Conservation (phyloP, 2,329 filamentous ascomycete genomes). For the Ceratocystis ficicola region DNA sequence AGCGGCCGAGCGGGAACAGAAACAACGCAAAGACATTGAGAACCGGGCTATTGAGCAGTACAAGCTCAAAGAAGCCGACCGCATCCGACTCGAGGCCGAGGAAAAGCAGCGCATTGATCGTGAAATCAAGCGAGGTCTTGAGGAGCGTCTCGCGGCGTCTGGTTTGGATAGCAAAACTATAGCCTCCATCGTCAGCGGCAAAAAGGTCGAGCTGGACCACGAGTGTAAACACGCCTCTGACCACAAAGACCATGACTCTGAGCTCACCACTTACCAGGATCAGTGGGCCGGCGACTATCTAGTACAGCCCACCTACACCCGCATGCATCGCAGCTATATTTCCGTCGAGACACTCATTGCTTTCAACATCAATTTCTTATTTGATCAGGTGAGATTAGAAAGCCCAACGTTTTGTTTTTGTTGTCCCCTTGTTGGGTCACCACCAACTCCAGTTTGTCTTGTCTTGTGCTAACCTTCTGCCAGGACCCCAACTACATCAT, state of each 20-base stretch:
- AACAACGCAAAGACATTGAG: constrained; percentile 36
- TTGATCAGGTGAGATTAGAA: constrained; percentile 44
- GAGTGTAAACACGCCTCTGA: constrained; percentile 1
- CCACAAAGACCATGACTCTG: neutral
- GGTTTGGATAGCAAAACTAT: constrained; percentile 49
- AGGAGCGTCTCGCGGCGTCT: constrained; percentile 46
- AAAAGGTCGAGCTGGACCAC: constrained; percentile 29
- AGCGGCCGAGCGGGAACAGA: constrained; percentile 35
- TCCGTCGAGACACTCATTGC: constrained; percentile 48
- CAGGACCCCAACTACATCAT: constrained; percentile 57
- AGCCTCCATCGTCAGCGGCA: constrained; percentile 45
- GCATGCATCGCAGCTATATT: constrained; percentile 49
- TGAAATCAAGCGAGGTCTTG: constrained; percentile 44
- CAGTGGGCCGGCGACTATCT: neutral
- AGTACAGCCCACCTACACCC: constrained; percentile 43
- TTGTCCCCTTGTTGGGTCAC: neutral
- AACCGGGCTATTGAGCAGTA: constrained; percentile 42
- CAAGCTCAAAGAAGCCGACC: constrained; percentile 39
- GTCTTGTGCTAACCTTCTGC: too few relatives aligned
- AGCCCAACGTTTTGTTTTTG: neutral
- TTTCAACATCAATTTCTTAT: constrained; percentile 46
- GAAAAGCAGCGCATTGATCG: constrained; percentile 39
- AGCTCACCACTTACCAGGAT: neutral
- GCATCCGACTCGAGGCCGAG: constrained; percentile 36
- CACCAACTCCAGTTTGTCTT: too few relatives aligned